Base-by-base conservation (phyloP, 2,329 filamentous ascomycete genomes). In the Ustulina deusta region DNA sequence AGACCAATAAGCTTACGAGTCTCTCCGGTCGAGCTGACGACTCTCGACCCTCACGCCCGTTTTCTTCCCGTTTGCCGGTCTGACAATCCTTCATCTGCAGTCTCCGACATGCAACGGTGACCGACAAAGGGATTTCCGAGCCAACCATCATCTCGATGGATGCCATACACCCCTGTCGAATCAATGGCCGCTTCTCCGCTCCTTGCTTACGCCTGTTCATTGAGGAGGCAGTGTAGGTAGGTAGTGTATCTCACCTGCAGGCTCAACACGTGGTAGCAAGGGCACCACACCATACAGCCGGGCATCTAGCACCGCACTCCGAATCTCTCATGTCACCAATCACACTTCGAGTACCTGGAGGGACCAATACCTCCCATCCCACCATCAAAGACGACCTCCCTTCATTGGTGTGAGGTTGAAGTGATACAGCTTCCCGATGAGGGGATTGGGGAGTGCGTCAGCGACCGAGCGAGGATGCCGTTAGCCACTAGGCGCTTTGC, bases 251-350 rank as follows among this genome's bases (percentile, higher is more conserved):
- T 66, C 59, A 52, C 56, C 46, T 65, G 57, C 69, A 69, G 49
- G 58, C 42, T 36, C 29, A 62, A 59, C 69, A 71, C 69, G 69
- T 71, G 69, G 63, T 59, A 38, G 40, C 60, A 64, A 61, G 66
- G 68, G 40, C 61, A 59, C 9, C 29, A 13, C 49, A n/a, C 49
- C 15, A n/a, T 32, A n/a, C 7, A 34, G 29, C 48, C 27, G 46
- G 22, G 48, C 54, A 32, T 54, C 38, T 52, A 6, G 55, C 38
- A 61, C 38, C 34, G 40, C 55, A 36, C 34, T 38, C 57, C 34
- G 36, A 46, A n/a, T n/a, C 49, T 44, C 36, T 49, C 40, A 46
- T 42, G 51, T 29, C 34, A 54, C 62, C 55, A 63, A 59, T 55
- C 48, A 56, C 9, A 7, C 3, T 7, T 46, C 27, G 13, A 54